phyloP scores from a whole-genome alignment of 176 grass and related monocot species.

The Carex kokanica region DNA sequence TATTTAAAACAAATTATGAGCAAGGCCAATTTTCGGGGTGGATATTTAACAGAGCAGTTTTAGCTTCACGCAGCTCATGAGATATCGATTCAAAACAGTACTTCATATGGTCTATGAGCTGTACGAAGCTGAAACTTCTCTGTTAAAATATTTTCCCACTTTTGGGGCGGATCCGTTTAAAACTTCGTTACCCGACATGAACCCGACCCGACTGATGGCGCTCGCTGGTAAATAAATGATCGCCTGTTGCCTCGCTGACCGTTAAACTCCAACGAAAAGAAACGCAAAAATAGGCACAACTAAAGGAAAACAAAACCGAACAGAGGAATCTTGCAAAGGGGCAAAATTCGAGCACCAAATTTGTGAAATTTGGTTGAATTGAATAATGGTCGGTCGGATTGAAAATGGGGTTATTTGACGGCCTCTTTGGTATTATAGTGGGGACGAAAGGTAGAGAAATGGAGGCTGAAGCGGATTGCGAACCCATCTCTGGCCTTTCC shows the following conservation, averaged over 20 bases:
- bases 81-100: no score
- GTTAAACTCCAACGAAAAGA: not conserved
- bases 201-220: not conserved
- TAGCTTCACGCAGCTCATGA: no score
- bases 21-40: not conserved
- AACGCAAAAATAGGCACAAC: not conserved
- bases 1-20: no score
- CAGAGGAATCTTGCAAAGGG: not conserved
- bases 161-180: not conserved
- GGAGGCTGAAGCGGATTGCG: constrained; percentile 31
- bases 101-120: no score
- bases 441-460: constrained; percentile 14
- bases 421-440: constrained; percentile 26
- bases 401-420: constrained; percentile 62
- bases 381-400: not conserved
- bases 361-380: not conserved
- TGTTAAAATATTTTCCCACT: no score
- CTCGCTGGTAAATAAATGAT: not conserved
- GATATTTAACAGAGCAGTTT: no score
- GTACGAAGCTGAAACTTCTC: no score
- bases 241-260: not conserved
- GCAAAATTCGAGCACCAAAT: not conserved
- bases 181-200: not conserved
- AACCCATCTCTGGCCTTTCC: constrained; percentile 53
- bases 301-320: not conserved